These are phyloP conservation scores for Elongisporangium prolatum DNA, from an alignment of 352 stramenopile species.

Conservation along the genomic window DNA sequence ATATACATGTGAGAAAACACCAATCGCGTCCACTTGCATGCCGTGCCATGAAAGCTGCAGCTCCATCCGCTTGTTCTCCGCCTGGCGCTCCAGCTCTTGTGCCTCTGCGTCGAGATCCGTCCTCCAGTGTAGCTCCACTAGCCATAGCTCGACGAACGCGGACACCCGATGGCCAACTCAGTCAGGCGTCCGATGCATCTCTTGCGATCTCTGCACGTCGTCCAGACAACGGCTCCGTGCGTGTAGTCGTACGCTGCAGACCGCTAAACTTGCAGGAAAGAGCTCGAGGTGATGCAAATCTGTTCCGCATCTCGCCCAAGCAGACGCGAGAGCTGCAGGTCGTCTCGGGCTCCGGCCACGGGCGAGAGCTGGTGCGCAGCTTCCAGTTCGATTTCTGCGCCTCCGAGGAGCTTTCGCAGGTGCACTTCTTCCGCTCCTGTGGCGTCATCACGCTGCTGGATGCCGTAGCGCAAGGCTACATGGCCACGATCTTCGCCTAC, in stretches of 20 bases:
- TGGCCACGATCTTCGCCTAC: conserved; percentile 67
- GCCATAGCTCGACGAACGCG: not conserved
- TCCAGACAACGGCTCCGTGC: conserved; percentile 20
- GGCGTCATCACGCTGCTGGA: conserved; percentile 58
- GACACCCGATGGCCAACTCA: not conserved
- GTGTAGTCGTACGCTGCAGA: conserved; percentile 57
- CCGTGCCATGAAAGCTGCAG: not conserved
- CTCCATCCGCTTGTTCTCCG: not conserved
- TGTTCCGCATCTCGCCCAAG: conserved; percentile 52
- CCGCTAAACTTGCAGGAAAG: conserved; percentile 54
- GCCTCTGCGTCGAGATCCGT: not conserved
- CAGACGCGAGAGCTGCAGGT: conserved; percentile 48
- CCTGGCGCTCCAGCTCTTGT: not conserved
- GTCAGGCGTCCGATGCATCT: not conserved
- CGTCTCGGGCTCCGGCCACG: conserved; percentile 29
- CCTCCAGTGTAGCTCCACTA: not conserved
- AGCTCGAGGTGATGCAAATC: conserved; percentile 35
- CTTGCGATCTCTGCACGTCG: not conserved
- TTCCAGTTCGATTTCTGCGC: conserved; percentile 79
- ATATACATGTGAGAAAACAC: not conserved
- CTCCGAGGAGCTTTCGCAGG: conserved; percentile 50
- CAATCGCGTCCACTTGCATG: not conserved
- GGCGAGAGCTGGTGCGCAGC: conserved; percentile 63
- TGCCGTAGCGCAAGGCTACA: conserved; percentile 63
- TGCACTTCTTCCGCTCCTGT: conserved; percentile 56